phyloP scores from a whole-genome alignment of 1,284 basidiomycete genomes.

The Flammula alnicola region DNA sequence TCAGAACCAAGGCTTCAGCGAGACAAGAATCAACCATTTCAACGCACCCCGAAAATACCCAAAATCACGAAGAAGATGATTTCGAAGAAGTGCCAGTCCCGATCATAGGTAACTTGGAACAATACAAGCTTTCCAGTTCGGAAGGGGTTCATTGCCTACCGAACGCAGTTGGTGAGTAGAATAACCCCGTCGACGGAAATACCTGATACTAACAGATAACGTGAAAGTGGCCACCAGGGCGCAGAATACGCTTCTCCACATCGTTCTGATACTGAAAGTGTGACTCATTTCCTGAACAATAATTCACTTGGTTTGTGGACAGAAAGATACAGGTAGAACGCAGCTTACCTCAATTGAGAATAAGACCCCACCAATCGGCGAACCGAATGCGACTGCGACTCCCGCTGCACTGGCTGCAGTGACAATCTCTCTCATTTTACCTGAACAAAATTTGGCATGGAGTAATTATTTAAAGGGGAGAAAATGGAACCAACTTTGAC shows the following conservation, averaged over 20 bases:
- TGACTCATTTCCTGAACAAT: constrained; percentile 91
- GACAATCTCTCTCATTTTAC: constrained; percentile 94
- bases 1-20: neutral
- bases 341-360: constrained; percentile 80
- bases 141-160: constrained; percentile 96
- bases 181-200: neutral
- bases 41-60: constrained; percentile 90
- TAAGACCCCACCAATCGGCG: constrained; percentile 96
- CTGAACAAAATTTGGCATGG: constrained; percentile 45
- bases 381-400: constrained; percentile 97
- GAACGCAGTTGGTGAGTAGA: constrained; percentile 13
- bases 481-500: constrained; percentile 68
- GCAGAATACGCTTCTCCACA: constrained; percentile 98
- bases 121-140: constrained; percentile 97
- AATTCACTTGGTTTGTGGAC: neutral
- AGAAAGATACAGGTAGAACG: constrained; percentile 11
- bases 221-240: constrained; percentile 97
- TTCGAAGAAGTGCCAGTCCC: constrained; percentile 99
- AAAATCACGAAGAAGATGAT: constrained; percentile 96
- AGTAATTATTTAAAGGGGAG: neutral
- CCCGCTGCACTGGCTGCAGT: constrained; percentile 97
- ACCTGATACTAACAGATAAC: constrained; percentile 71
- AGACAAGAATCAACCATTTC: constrained; percentile 11
- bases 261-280: constrained; percentile 94
- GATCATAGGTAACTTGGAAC: constrained; percentile 97